phyloP scores from a whole-genome alignment of 2,329 filamentous ascomycete genomes.

The Clarireedia monteithiana region DNA sequence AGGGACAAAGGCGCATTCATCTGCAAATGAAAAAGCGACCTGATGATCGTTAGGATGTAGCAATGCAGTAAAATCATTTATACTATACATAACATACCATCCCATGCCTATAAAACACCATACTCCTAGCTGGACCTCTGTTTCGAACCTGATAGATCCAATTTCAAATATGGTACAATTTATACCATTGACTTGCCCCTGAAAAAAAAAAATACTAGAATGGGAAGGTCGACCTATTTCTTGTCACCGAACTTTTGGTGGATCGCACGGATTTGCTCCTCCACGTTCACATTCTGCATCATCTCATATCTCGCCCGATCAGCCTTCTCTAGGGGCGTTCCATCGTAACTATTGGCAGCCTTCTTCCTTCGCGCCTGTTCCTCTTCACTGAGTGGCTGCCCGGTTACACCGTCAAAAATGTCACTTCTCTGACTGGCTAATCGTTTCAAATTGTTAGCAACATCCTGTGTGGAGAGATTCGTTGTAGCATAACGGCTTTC shows the following conservation, averaged over 20 bases:
- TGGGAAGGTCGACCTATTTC: conserved; percentile 15
- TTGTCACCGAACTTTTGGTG: conserved; percentile 45
- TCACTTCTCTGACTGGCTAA: conserved; percentile 82
- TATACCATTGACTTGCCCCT: neutral
- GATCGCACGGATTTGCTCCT: conserved; percentile 73
- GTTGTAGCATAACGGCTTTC: conserved; percentile 79
- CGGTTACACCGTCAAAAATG: conserved; percentile 70
- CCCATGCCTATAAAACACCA: neutral
- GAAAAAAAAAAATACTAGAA: neutral
- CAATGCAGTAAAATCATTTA: conserved; percentile 2
- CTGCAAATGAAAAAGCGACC: neutral
- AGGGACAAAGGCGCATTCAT: neutral
- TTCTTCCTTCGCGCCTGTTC: conserved; percentile 72
- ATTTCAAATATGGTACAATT: neutral
- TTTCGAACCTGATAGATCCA: neutral
- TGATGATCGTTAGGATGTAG: neutral
- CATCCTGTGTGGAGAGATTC: conserved; percentile 77
- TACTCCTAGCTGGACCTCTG: neutral
- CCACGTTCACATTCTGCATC: conserved; percentile 66
- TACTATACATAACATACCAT: conserved; percentile 10
- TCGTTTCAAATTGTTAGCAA: conserved; percentile 92
- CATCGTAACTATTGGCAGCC: conserved; percentile 61
- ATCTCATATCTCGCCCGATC: conserved; percentile 44
- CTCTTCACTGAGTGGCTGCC: conserved; percentile 58
- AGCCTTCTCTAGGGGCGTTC: conserved; percentile 49